phyloP scores from a whole-genome alignment of 2,329 filamentous ascomycete genomes.

The Cladosporium sphaerospermum region DNA sequence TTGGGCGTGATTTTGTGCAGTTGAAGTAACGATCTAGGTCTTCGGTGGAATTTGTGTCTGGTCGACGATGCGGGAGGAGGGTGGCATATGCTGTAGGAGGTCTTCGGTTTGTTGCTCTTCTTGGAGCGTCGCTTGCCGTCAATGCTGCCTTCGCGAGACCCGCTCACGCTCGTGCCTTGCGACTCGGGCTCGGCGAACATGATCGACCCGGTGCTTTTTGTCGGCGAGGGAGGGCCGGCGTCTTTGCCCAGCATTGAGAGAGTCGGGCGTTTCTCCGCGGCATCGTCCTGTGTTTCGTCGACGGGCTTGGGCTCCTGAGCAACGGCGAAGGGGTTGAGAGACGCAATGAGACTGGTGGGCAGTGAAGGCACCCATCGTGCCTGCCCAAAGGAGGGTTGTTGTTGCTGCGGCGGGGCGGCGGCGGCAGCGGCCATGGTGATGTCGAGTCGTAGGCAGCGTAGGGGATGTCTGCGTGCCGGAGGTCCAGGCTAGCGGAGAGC shows the following conservation, averaged over 20 bases:
- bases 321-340: conserved; percentile 25
- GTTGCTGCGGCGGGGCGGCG: conserved; percentile 9
- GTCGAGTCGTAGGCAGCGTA: not conserved
- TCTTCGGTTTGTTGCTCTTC: conserved; percentile 45
- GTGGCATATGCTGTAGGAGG: conserved; percentile 61
- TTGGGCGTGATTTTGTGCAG: conserved; percentile 60
- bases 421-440: conserved; percentile 15
- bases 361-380: conserved; percentile 26
- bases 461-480: no score
- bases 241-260: not conserved
- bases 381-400: conserved; percentile 15
- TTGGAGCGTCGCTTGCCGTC: conserved; percentile 21
- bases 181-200: conserved; percentile 32
- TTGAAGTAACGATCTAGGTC: conserved; percentile 65
- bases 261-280: not conserved
- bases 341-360: conserved; percentile 22
- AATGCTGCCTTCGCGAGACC: conserved; percentile 29
- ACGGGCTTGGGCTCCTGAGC: not conserved
- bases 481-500: conserved; percentile 6
- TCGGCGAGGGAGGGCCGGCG: conserved; percentile 19
- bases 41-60: conserved; percentile 57
- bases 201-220: conserved; percentile 21
- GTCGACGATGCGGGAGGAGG: conserved; percentile 54
- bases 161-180: conserved; percentile 23
- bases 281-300: not conserved